Percentiles rank a stretch among this genome's conserved stretches.
Conservation (phyloP, 768 basidiomycete genomes). For the Lepiota venenata region DNA sequence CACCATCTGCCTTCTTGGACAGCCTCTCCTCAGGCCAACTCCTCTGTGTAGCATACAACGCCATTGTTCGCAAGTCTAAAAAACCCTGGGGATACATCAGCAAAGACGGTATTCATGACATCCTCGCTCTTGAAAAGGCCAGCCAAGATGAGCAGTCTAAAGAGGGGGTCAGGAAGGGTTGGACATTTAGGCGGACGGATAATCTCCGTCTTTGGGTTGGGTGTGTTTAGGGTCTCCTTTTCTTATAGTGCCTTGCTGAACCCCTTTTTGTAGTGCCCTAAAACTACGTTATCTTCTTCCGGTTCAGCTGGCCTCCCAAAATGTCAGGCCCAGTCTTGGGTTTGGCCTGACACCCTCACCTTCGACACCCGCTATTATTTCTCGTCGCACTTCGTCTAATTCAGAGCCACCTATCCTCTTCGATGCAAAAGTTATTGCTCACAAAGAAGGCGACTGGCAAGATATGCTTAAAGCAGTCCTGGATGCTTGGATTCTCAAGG, state of each 20-base stretch:
- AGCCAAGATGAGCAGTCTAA: conserved; percentile 30
- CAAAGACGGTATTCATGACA: conserved; percentile 74
- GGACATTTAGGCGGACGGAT: conserved; percentile 86
- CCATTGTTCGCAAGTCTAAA: conserved; percentile 72
- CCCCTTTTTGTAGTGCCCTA: conserved; percentile 54
- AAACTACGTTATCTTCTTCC: conserved; percentile 81
- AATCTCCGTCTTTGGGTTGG: conserved; percentile 85
- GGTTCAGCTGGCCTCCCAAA: conserved; percentile 50
- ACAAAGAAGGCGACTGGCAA: conserved; percentile 78
- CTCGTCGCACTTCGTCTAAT: conserved; percentile 15
- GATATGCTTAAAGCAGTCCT: conserved; percentile 67
- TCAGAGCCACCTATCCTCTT: conserved; percentile 41
- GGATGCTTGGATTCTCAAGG: conserved; percentile 62
- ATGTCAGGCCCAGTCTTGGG: conserved; percentile 17
- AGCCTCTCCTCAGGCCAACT: conserved; percentile 74
- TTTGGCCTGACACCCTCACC: conserved; percentile 19
- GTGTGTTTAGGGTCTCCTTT: conserved; percentile 39
- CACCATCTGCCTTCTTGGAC: conserved; percentile 42
- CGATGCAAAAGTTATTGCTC: conserved; percentile 70
- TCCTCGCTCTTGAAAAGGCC: conserved; percentile 59
- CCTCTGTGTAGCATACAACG: conserved; percentile 79
- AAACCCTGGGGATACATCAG: conserved; percentile 90
- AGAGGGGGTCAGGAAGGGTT: conserved; percentile 50
- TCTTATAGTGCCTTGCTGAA: background rate
- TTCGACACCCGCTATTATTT: conserved; percentile 18